These are phyloP conservation scores for Suhomyces taliae DNA, from an alignment of 1,139 yeast genomes.

Conservation along the genomic window DNA sequence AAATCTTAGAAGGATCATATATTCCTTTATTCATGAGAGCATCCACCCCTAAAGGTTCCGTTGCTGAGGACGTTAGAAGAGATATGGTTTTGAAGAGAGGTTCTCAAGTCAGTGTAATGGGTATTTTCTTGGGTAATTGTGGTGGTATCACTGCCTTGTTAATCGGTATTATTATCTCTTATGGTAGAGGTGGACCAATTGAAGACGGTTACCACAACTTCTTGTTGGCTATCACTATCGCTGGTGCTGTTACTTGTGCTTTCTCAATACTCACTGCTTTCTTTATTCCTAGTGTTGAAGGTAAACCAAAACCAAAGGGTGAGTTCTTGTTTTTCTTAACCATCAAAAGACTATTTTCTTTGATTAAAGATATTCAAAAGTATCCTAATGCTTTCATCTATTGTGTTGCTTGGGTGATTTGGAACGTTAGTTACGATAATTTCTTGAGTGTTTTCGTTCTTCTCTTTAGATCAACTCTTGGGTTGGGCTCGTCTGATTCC, in stretches of 20 bases:
- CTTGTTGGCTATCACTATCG: conserved; percentile 41
- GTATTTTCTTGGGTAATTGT: conserved; percentile 36
- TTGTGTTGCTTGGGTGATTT: conserved; percentile 45
- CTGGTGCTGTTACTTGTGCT: conserved; percentile 37
- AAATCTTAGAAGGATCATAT: conserved; percentile 44
- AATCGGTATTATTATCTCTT: conserved; percentile 42
- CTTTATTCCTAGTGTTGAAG: conserved; percentile 35
- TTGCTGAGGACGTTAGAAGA: conserved; percentile 28
- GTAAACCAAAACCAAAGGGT: conserved; percentile 27
- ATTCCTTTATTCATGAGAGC: conserved; percentile 47
- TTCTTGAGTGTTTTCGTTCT: conserved; percentile 39
- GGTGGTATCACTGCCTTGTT: conserved; percentile 44
- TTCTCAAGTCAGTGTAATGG: conserved; percentile 40
- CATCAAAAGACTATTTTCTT: conserved; percentile 25
- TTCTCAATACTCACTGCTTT: conserved; percentile 28
- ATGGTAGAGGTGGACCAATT: conserved; percentile 27
- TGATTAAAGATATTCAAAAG: conserved; percentile 27
- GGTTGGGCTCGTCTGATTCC: conserved; percentile 39
- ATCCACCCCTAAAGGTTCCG: conserved; percentile 14
- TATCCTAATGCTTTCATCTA: conserved; percentile 41
- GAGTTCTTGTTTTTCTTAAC: conserved; percentile 26
- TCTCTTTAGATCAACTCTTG: conserved; percentile 43
- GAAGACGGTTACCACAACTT: conserved; percentile 36
- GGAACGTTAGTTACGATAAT: conserved; percentile 42
- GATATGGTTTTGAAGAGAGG: conserved; percentile 33